Base-by-base conservation (phyloP, 2,329 filamentous ascomycete species). In the Aspergillus hortae region DNA sequence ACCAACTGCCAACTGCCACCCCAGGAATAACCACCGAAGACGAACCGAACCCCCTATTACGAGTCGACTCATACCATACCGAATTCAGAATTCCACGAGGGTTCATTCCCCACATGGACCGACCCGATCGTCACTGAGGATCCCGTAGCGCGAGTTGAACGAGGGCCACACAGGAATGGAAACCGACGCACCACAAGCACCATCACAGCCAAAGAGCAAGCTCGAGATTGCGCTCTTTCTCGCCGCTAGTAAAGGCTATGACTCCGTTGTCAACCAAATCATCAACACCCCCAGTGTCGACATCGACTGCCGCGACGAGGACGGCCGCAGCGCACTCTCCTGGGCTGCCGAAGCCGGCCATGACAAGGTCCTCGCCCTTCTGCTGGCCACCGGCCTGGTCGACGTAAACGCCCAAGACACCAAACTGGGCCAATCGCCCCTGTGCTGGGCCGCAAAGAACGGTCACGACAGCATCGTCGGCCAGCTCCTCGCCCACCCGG, bases 291-390 rank as follows among this genome's bases (percentile, higher is more conserved):
- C 60, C 6, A 57, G 58, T 9, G 55, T 63, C 49, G 54, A 59
- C 12, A 44, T 64, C 36, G 59, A 61, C 35, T 54, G 50, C 42
- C 53, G 46, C 19, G 62, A 61, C 30, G 48, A 56, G 21, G 15
- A 56, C 6, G 54, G 50, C 17, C 59, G 61, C 15, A 64, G 51
- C 12, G 56, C 63, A 7, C 55, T 66, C 35, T 58, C 55, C 1
- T 56, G 51, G 52, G 64, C 63, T 10, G 61, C 64, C n/a, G 54
- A 53, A 9, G 49, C 54, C 4, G 63, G 63, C 6, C 57, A 62
- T 32, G 56, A 55, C 35, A 58, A 53, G 10, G 56, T 65, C 11
- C 48, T 53, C n/a, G 44, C 53, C 33, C 19, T 59, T 5, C 45
- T 64, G 5, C 47, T 64, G 21, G 54, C 48, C 3, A 54, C 30